Evolutionary conservation across 139 green algal species (phyloP).

Genomic region (Haematococcus lacustris): DNA sequence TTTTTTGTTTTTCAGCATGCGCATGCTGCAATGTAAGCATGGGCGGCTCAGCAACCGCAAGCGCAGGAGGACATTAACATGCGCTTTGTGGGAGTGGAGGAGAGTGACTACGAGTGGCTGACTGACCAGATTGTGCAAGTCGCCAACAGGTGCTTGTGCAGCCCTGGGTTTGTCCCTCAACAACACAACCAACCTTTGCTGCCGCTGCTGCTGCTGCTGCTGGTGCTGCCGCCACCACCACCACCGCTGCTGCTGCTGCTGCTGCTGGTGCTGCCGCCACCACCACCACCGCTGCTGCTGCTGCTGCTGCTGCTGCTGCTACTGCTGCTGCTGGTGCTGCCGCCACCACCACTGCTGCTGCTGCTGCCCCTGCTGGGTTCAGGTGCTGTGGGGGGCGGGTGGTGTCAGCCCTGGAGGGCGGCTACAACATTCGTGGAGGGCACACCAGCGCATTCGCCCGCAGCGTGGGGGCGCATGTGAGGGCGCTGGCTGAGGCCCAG

Average conservation of each 20-base stretch:
- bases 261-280: not conserved
- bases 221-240: not conserved
- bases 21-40: too few relatives aligned
- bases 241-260: not conserved
- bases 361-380: slow-evolving; percentile 11
- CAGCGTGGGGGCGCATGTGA: slow-evolving; percentile 77
- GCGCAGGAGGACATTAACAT: slow-evolving; percentile 12
- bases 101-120: slow-evolving; percentile 86
- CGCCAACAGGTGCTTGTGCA: slow-evolving; percentile 15
- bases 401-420: slow-evolving; percentile 82
- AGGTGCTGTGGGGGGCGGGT: slow-evolving; percentile 73
- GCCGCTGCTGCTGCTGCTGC: slow-evolving; percentile 1
- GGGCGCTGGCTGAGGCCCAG: slow-evolving; percentile 52
- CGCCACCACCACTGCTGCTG: not conserved
- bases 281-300: not conserved
- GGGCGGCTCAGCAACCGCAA: too few relatives aligned
- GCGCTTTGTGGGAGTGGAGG: slow-evolving; percentile 73
- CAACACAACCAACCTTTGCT: not conserved
- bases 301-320: slow-evolving; percentile 12
- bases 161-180: not conserved
- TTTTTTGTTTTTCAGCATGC: too few relatives aligned
- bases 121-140: slow-evolving; percentile 77
- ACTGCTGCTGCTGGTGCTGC: slow-evolving; percentile 8
- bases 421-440: slow-evolving; percentile 81
- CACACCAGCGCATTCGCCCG: slow-evolving; percentile 75